Evolutionary conservation across 176 grass and related monocot species (phyloP).

Genomic region (Hordeum vulgare): DNA sequence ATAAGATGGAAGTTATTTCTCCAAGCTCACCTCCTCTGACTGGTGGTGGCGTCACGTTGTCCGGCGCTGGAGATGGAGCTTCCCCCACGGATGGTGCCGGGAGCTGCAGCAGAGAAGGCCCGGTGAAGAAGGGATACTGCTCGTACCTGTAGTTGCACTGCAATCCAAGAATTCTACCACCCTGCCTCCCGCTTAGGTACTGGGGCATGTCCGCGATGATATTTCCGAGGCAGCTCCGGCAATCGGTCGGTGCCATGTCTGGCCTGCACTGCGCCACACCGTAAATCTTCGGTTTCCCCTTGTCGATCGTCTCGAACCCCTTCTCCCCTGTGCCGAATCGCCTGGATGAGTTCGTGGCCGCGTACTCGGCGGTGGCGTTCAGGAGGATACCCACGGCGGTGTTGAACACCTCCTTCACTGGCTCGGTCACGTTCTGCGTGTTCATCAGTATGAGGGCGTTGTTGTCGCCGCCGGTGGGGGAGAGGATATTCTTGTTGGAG

Average conservation of each 20-base stretch:
- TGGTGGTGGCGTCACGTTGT: background rate
- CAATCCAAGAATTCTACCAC: background rate
- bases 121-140: background rate
- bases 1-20: background rate
- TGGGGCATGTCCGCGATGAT: background rate
- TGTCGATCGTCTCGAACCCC: background rate
- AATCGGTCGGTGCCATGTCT: conserved; percentile 24
- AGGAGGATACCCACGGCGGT: background rate
- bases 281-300: conserved; percentile 4
- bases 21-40: background rate
- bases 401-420: background rate
- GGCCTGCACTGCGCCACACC: conserved; percentile 52
- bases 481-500: conserved; percentile 44
- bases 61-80: background rate
- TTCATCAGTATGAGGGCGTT: fast-evolving
- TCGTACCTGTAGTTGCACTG: conserved; percentile 38
- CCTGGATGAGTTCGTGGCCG: conserved; percentile 24
- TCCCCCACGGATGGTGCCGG: background rate
- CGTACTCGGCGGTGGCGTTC: conserved; percentile 30
- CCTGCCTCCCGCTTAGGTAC: background rate
- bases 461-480: background rate
- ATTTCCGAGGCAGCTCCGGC: background rate
- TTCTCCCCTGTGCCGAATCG: conserved; percentile 30
- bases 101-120: conserved; percentile 12
- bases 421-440: background rate